Percentiles rank a stretch among this genome's conserved stretches.
These are phyloP conservation scores for Aspergillus avenaceus DNA, from an alignment of 495 filamentous ascomycete genomes.

Conservation along the genomic window DNA sequence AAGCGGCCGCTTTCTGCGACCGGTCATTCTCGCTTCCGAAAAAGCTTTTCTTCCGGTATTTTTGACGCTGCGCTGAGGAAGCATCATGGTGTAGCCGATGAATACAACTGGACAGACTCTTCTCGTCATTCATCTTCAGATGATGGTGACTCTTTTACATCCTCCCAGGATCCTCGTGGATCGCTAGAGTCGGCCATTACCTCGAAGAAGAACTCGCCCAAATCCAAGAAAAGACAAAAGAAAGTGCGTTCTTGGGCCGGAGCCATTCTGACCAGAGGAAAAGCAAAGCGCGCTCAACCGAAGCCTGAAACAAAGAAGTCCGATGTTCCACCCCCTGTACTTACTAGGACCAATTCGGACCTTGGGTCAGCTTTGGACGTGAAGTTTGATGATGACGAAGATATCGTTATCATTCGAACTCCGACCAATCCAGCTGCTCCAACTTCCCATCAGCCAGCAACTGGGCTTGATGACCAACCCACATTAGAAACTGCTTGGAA, in stretches of 20 bases:
- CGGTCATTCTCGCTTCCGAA: slow-evolving; percentile 32
- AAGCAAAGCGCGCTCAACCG: slow-evolving; percentile 45
- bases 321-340: slow-evolving; percentile 36
- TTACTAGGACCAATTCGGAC: slow-evolving; percentile 40
- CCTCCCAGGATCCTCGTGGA: slow-evolving; percentile 19
- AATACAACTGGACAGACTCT: slow-evolving; percentile 22
- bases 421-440: slow-evolving; percentile 34
- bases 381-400: slow-evolving; percentile 49
- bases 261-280: slow-evolving; percentile 64
- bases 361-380: slow-evolving; percentile 43
- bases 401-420: slow-evolving; percentile 46
- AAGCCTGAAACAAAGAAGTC: slow-evolving; percentile 25
- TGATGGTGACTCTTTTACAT: slow-evolving; percentile 26
- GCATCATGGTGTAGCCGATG: slow-evolving; percentile 14
- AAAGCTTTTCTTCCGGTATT: slow-evolving; percentile 30
- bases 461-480: slow-evolving; percentile 22
- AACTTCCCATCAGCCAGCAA: slow-evolving; percentile 16
- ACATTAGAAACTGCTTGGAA: slow-evolving; percentile 43
- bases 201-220: slow-evolving; percentile 27
- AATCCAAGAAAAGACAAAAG: slow-evolving; percentile 68
- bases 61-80: slow-evolving; percentile 23
- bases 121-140: slow-evolving; percentile 30
- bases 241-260: slow-evolving; percentile 80
- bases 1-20: slow-evolving; percentile 37
- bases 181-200: slow-evolving; percentile 12